Evolutionary conservation across 306 rosid genomes (phyloP), one percentile per base, ranked within the genome.

Genomic region (Dalbergia oliveri): DNA sequence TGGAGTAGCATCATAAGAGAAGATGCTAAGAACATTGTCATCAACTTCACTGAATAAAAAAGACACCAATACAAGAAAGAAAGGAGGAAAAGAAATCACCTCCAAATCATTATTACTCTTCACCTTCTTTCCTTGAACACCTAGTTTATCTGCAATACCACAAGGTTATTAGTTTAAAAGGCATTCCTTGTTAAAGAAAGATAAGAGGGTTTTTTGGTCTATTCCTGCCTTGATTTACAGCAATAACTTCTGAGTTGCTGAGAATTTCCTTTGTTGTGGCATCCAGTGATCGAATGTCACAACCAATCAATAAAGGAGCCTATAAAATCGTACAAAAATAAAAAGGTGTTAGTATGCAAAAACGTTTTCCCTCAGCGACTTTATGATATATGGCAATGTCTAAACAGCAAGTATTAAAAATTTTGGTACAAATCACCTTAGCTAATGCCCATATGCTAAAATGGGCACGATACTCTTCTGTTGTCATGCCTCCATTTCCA

Each of bases 401-500:
- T 81, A 34, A 76, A 57, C 39, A 50, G 2, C 14, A 39, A 57
- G 74, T 56, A 18, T 14, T 53, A 37, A 31, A 14, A 4, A 13
- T 21, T 66, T 67, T 72, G 66, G 54, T 61, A 13, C 53, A 44
- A 11, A 35, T 33, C 71, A 90, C 97, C 93, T 93, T 93, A 44
- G 83, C 88, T 45, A 93, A 70, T 63, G 96, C 92, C 97, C 97
- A 90, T 74, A 93, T 85, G 84, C 97, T 93, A 59, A 87, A 90
- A 87, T 93, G 97, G 35, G 94, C 83, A 67, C 97, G 89, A 69
- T 93, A 90, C 76, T 93, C 97, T 79, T 84, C 91, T 12, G 83
- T 65, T 43, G 89, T 85, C 97, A 93, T 93, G 51, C 96, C 90
- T 73, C 94, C 96, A 72, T 93, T 93, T 81, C 96, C 97, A 34